Base-by-base conservation (phyloP, 768 basidiomycete genomes). In the Tulasnella sp. region DNA sequence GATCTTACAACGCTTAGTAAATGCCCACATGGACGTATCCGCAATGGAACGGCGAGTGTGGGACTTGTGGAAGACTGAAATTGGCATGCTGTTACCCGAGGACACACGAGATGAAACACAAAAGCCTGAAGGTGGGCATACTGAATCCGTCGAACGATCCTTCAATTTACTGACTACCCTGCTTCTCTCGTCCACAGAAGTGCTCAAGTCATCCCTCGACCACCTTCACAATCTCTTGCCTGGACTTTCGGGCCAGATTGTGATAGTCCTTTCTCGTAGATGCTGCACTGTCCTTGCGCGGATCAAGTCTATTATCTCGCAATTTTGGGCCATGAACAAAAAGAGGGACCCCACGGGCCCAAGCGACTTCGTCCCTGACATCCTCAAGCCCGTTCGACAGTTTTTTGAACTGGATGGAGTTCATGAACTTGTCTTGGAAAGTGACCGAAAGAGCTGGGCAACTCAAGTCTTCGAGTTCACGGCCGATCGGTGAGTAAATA, bases 261-360 rank as follows among this genome's bases (percentile, higher is more conserved):
- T 92, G 34, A 81, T 84, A 14, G 90, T 97, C 72, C 85, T 99
- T 36, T 89, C 89, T 22, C 88, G 88, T 77, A 89, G 94, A n/a
- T 94, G 92, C 79, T 91, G 90, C 78, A 96, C 97, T 79, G 89
- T 91, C 9, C 87, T 99, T 64, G 88, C 91, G 38, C 90, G 92
- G 17, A 93, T 98, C 76, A 88, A 93, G 69, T 91, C 93, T 0
- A 93, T 98, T 80, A 94, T 94, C 1, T 91, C 92, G 0, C 96
- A 98, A 80, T 93, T 96, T 80, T 88, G 96, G 72, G 93, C 93
- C 19, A 91, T 91, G 90, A 88, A 91, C 72, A 89, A 88, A 82
- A 90, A 91, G 81, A 88, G 89, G 4, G 84, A 78, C 78, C 90
- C 93, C 0, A 88, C 86, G 17, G 93, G 93, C 80, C 89, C 94